A percentile compares a stretch with the other conserved stretches of the same genome.
These are phyloP conservation scores for Dactylella cylindrospora DNA, from an alignment of 2,329 filamentous ascomycete genomes.

Conservation along the genomic window DNA sequence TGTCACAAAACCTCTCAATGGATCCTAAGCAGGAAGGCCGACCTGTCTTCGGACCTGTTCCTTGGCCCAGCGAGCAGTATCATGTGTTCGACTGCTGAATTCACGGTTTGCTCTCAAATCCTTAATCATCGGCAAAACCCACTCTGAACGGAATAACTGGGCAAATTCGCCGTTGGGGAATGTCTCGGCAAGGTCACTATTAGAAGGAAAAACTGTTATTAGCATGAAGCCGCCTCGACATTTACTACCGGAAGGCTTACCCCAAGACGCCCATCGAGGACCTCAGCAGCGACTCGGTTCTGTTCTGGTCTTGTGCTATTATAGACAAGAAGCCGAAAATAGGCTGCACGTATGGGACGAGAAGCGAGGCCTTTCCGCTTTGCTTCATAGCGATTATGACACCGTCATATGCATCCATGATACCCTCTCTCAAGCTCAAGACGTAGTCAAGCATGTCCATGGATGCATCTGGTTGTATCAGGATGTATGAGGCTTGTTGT, in stretches of 20 bases:
- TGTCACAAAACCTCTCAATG: neutral
- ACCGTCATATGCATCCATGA: slow-evolving; percentile 98
- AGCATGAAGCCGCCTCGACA: slow-evolving; percentile 1
- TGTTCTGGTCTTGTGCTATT: slow-evolving; percentile 78
- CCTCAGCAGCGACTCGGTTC: slow-evolving; percentile 86
- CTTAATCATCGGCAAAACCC: slow-evolving; percentile 85
- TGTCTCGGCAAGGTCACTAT: slow-evolving; percentile 85
- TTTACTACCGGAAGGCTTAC: slow-evolving; percentile 56
- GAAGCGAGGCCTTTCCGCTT: slow-evolving; percentile 67
- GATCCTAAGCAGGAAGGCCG: slow-evolving; percentile 33
- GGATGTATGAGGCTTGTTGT: slow-evolving; percentile 85
- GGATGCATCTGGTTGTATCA: slow-evolving; percentile 73
- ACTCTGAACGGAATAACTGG: slow-evolving; percentile 83
- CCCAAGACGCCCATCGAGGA: slow-evolving; percentile 97
- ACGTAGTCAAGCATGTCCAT: slow-evolving; percentile 98
- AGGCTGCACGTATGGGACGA: slow-evolving; percentile 69
- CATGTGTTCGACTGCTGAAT: slow-evolving; percentile 76
- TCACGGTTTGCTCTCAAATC: slow-evolving; percentile 89
- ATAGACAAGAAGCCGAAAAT: slow-evolving; percentile 85
- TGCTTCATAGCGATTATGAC: slow-evolving; percentile 92
- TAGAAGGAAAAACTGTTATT: slow-evolving; percentile 49
- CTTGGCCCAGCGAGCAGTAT: slow-evolving; percentile 94
- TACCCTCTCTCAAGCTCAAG: slow-evolving; percentile 89
- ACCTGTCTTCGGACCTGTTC: slow-evolving; percentile 95
- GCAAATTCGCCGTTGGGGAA: slow-evolving; percentile 88